Base-by-base conservation (phyloP, 179 eudicot species). In the Spergularia azorica region DNA sequence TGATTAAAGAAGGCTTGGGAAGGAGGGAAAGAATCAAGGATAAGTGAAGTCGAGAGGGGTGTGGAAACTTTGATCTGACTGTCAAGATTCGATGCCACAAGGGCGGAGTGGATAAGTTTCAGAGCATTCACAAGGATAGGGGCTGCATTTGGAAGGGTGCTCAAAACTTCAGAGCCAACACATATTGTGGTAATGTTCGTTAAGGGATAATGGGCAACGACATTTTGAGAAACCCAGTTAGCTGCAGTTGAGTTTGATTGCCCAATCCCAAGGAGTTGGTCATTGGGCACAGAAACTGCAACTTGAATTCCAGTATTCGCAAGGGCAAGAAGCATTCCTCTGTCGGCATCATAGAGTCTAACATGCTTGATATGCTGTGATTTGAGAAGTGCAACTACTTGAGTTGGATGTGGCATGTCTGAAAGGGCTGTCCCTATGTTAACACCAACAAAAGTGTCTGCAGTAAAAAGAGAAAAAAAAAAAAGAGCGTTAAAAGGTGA, bases 201-300 rank as follows among this genome's bases (percentile, higher is more conserved):
- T 6, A 88, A 81, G 0, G 98, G 98, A 64, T 87, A 90, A 74
- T 92, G 94, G 14, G 98, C 88, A 12, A 85, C 88, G 2, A 94
- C 88, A 58, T 94, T 92, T 78, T 92, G 97, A 20, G 91, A 58
- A 5, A 94, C 98, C 98, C 98, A 94, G 41, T 88, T 84, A 21
- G 98, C 98, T 0, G 98, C 98, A 6, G 98, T 90, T 9, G 98
- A 77, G 56, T 90, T 90, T 11, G 98, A 94, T 83, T 94, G 95
- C 51, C 95, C 98, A 2, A 94, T 82, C 67, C 92, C 93, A 5
- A 94, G 89, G 82, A 94, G 87, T 71, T 94, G 92, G 0, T 94
- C 92, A 39, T 94, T 94, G 2, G 97, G 95, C 61, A 94, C 80
- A 0, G 95, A 74, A 62, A 94, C 71, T 6, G 92, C 79, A 9